phyloP scores from a whole-genome alignment of 2,329 filamentous ascomycete genomes.

The Diaporthe vaccinii region DNA sequence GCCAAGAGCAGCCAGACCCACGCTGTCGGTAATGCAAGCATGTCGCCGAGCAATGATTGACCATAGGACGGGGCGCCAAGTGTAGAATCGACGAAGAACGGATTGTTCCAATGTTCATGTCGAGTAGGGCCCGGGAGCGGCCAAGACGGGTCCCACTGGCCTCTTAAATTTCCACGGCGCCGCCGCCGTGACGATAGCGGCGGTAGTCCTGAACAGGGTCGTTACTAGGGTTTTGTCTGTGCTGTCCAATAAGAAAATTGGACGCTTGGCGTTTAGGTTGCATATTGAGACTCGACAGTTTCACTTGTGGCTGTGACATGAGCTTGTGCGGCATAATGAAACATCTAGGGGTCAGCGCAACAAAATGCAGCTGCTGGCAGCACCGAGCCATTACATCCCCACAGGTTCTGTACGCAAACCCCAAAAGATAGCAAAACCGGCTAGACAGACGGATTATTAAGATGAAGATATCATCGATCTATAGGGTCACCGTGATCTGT shows the following conservation, averaged over 20 bases:
- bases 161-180: neutral
- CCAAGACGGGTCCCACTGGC: neutral
- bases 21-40: conserved; percentile 22
- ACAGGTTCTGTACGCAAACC: neutral
- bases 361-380: neutral
- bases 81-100: neutral
- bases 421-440: neutral
- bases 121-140: neutral
- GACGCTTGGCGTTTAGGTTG: neutral
- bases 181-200: conserved; percentile 13
- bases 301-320: neutral
- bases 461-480: neutral
- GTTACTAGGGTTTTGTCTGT: neutral
- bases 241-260: conserved; percentile 7
- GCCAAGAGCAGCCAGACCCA: conserved; percentile 32
- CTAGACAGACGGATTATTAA: neutral
- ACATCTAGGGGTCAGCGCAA: conserved; percentile 16
- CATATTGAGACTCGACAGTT: neutral
- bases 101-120: neutral
- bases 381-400: neutral
- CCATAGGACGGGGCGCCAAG: neutral
- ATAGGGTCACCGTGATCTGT: no score
- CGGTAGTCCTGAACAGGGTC: neutral
- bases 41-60: neutral
- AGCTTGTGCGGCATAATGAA: conserved; percentile 16